Evolutionary conservation across 2,329 filamentous ascomycete species (phyloP), one percentile per base, ranked within the genome.

Genomic region (Fonsecaea monophora): DNA sequence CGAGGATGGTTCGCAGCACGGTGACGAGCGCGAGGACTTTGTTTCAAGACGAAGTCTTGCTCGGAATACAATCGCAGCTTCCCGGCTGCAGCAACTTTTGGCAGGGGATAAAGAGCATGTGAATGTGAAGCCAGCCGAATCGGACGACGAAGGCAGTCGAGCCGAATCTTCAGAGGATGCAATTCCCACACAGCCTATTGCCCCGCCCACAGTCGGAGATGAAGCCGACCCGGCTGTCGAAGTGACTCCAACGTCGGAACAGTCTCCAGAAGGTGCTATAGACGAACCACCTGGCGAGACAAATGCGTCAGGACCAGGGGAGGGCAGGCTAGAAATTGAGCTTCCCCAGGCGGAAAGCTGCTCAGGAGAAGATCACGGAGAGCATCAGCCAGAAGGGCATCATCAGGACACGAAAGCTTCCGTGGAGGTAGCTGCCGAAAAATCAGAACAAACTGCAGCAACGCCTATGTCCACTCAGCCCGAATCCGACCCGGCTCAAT

Each of bases 1-100:
- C 55, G 64, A 69, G 25, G 63, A 60, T 34, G 61, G 37, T n/a
- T 30, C 30, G 32, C 48, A 48, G 1, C 37, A 57, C 10, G 60
- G 54, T 4, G 53, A 61, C 5, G 25, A 30, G 5, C 13, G 21
- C 18, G 65, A 57, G 35, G 40, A 56, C 9, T 8, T 30, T 18
- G 21, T 32, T 53, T 15, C 12, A 37, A 18, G 35, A 21, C 60
- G 40, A n/a, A n/a, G 42, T 37, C 50, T 42, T 37, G 53, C 38
- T 48, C 15, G 53, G 15, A 35, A 7, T 9, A 15, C 59, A 35
- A 12, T 54, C 10, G 50, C 35, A 9, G 37, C 32, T n/a, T 62
- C 53, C 12, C 21, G 40, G 13, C n/a, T 38, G 12, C 42, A 45
- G 45, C 18, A 21, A 13, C 15, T 21, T 9, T 25, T 21, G 4